These are phyloP conservation scores for Trichocomaceae sp. DNA, from an alignment of 2,329 filamentous ascomycete genomes.

Conservation along the genomic window DNA sequence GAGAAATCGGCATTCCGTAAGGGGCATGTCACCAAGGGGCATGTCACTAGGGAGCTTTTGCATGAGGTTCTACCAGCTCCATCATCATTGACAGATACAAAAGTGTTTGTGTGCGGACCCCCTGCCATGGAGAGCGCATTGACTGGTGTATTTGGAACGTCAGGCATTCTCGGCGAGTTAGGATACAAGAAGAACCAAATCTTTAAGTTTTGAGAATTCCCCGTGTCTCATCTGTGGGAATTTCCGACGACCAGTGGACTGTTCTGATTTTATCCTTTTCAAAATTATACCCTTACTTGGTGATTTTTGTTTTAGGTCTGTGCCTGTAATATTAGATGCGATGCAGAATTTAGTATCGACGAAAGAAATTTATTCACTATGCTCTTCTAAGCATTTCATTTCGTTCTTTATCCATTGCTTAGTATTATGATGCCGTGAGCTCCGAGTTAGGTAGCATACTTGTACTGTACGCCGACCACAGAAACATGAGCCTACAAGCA, in stretches of 20 bases:
- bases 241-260: neutral
- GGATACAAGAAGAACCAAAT: conserved; percentile 55
- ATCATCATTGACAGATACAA: conserved; percentile 38
- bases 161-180: conserved; percentile 51
- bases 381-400: too few species aligned
- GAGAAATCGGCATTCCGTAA: conserved; percentile 41
- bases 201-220: conserved; percentile 46
- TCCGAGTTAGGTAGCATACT: too few species aligned
- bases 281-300: neutral
- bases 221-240: neutral
- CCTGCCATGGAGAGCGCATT: conserved; percentile 55
- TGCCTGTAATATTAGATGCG: too few species aligned
- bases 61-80: conserved; percentile 39
- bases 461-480: too few species aligned
- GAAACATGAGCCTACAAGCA: too few species aligned
- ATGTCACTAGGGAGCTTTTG: conserved; percentile 54
- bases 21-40: conserved; percentile 53
- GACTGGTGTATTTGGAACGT: conserved; percentile 24
- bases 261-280: neutral
- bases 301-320: too few species aligned
- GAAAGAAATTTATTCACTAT: too few species aligned
- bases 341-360: too few species aligned
- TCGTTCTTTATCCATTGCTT: too few species aligned
- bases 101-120: conserved; percentile 62
- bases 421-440: too few species aligned